These are phyloP conservation scores for Xylaria multiplex DNA, from an alignment of 2,329 filamentous ascomycete genomes.

Conservation along the genomic window DNA sequence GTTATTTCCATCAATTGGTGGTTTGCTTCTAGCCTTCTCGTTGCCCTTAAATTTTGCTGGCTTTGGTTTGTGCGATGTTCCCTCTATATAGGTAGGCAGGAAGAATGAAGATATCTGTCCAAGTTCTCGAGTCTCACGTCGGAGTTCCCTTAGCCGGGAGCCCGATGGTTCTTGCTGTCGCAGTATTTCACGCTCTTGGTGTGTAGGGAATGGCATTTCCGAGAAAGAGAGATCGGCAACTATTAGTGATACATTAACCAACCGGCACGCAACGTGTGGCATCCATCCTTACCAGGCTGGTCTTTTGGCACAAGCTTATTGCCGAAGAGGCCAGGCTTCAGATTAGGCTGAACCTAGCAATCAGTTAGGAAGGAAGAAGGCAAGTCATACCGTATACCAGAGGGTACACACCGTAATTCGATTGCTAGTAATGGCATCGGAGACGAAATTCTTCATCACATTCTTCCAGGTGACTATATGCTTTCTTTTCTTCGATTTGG, in stretches of 20 bases:
- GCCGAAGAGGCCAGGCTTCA: slow-evolving; percentile 57
- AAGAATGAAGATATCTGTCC: slow-evolving; percentile 54
- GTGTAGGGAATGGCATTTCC: slow-evolving; percentile 58
- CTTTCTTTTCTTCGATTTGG: slow-evolving; percentile 45
- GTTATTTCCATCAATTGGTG: slow-evolving; percentile 5
- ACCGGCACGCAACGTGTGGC: not conserved
- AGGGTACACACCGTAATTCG: slow-evolving; percentile 61
- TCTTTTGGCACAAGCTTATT: slow-evolving; percentile 54
- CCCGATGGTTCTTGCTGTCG: slow-evolving; percentile 42
- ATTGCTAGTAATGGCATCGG: slow-evolving; percentile 61
- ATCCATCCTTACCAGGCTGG: slow-evolving; percentile 51
- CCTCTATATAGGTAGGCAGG: slow-evolving; percentile 33
- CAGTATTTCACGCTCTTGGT: slow-evolving; percentile 37
- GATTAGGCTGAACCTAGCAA: slow-evolving; percentile 44
- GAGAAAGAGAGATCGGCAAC: slow-evolving; percentile 65
- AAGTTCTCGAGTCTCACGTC: slow-evolving; percentile 49
- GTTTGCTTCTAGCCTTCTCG: slow-evolving; percentile 1
- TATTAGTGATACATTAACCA: slow-evolving; percentile 42
- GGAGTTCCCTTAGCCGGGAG: slow-evolving; percentile 40
- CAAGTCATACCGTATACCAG: not conserved
- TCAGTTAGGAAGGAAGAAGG: slow-evolving; percentile 34
- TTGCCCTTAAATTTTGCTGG: slow-evolving; percentile 13
- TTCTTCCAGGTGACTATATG: slow-evolving; percentile 54
- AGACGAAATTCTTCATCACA: slow-evolving; percentile 66
- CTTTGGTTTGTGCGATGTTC: slow-evolving; percentile 21